phyloP scores from a whole-genome alignment of 2,329 filamentous ascomycete species.

The Tolypocladium pustulatum region DNA sequence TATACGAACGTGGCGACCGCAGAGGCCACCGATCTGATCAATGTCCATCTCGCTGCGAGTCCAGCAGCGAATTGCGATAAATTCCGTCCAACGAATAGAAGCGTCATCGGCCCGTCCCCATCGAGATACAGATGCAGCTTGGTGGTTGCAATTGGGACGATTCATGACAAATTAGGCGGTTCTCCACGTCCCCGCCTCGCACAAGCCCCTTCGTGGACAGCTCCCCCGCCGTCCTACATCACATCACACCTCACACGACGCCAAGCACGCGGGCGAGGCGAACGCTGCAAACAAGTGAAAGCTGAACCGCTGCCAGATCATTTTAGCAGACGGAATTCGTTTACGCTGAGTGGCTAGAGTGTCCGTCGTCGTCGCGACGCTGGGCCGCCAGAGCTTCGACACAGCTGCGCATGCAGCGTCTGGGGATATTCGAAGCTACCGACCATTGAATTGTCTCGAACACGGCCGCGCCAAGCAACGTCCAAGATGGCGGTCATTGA shows the following conservation, averaged over 20 bases:
- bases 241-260: background rate
- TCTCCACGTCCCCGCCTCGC: background rate
- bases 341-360: background rate
- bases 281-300: background rate
- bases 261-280: background rate
- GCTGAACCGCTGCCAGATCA: background rate
- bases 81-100: background rate
- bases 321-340: background rate
- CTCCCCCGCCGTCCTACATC: background rate
- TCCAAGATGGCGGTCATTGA: slow-evolving; percentile 55
- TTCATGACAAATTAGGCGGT: background rate
- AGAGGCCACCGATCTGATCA: background rate
- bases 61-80: background rate
- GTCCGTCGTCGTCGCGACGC: background rate
- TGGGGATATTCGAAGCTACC: background rate
- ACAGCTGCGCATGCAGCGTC: background rate
- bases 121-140: background rate
- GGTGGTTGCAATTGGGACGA: background rate
- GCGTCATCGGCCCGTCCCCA: background rate
- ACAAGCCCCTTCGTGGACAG: background rate
- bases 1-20: background rate
- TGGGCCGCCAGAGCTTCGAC: background rate
- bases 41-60: background rate
- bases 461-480: background rate
- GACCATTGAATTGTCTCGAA: background rate